phyloP scores from a whole-genome alignment of 768 basidiomycete species.

The Leucogyrophana mollusca region DNA sequence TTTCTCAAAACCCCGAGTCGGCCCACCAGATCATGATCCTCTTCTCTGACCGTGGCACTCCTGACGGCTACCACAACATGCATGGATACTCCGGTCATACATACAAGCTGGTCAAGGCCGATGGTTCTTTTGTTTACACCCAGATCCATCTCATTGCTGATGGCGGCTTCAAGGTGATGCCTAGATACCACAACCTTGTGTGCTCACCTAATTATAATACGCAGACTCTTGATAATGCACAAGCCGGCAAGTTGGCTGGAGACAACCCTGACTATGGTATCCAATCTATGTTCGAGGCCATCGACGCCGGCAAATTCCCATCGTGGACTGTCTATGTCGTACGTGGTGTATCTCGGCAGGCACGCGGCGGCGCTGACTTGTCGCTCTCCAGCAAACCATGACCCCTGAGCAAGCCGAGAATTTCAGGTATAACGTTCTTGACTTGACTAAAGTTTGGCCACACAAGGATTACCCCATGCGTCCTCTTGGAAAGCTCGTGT shows the following conservation, averaged over 20 bases:
- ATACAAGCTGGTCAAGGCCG: conserved; percentile 81
- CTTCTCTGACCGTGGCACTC: conserved; percentile 94
- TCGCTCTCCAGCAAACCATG: conserved; percentile 76
- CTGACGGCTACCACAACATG: conserved; percentile 81
- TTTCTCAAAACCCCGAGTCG: conserved; percentile 85
- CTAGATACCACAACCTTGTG: background rate
- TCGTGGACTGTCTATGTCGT: conserved; percentile 88
- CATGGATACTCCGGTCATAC: conserved; percentile 96
- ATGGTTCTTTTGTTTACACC: conserved; percentile 82
- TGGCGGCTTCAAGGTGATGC: conserved; percentile 73
- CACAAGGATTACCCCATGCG: conserved; percentile 88
- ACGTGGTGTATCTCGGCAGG: conserved; percentile 23
- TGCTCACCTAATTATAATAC: conserved; percentile 9
- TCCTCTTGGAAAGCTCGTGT: conserved; percentile 80
- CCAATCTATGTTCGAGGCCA: conserved; percentile 74
- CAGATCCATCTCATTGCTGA: conserved; percentile 83
- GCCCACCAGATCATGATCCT: conserved; percentile 88
- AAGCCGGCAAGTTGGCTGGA: conserved; percentile 65
- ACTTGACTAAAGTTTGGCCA: conserved; percentile 91
- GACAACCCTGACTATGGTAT: conserved; percentile 86
- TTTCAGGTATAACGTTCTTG: conserved; percentile 88
- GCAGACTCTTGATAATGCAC: conserved; percentile 68
- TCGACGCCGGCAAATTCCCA: conserved; percentile 79
- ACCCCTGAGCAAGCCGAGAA: conserved; percentile 87
- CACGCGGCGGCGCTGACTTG: conserved; percentile 6